Evolutionary conservation across 2,329 filamentous ascomycete genomes (phyloP).

Genomic region (Fusarium sp.): DNA sequence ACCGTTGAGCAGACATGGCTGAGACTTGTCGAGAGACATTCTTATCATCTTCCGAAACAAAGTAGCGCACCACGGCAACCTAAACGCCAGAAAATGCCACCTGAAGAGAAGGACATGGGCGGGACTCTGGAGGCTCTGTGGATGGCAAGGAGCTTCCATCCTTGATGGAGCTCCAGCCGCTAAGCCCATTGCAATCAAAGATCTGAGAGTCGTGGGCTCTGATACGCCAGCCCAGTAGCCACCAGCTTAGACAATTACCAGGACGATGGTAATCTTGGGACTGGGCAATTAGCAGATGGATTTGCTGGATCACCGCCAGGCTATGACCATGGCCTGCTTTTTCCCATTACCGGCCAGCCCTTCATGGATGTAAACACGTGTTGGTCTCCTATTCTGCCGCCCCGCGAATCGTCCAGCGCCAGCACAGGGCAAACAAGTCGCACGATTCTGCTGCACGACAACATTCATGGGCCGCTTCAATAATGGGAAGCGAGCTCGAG

Average conservation of each 20-base stretch:
- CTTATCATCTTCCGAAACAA: conserved; percentile 1
- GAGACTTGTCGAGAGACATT: conserved; percentile 22
- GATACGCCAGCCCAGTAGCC: conserved; percentile 36
- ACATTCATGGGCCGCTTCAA: conserved; percentile 16
- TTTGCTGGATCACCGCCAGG: not conserved
- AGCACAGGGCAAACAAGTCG: conserved; percentile 26
- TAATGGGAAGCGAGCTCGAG: conserved; percentile 27
- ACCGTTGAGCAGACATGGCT: conserved; percentile 20
- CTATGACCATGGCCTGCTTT: conserved; percentile 38
- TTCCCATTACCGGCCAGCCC: conserved; percentile 19
- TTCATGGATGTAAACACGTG: conserved; percentile 43
- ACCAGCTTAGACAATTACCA: conserved; percentile 40
- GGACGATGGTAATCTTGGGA: conserved; percentile 45
- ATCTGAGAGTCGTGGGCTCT: conserved; percentile 32
- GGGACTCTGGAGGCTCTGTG: conserved; percentile 3
- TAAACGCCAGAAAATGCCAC: conserved; percentile 21
- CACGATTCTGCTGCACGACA: conserved; percentile 38
- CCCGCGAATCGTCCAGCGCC: conserved; percentile 15
- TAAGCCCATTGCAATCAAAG: conserved; percentile 39
- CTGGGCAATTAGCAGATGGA: conserved; percentile 37
- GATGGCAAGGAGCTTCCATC: conserved; percentile 21
- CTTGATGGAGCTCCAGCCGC: conserved; percentile 9
- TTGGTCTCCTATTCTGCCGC: conserved; percentile 43
- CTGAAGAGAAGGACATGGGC: not conserved
- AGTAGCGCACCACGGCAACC: conserved; percentile 30